These are phyloP conservation scores for Cinnamomum chago DNA, from an alignment of 164 flowering plant species.

Conservation along the genomic window DNA sequence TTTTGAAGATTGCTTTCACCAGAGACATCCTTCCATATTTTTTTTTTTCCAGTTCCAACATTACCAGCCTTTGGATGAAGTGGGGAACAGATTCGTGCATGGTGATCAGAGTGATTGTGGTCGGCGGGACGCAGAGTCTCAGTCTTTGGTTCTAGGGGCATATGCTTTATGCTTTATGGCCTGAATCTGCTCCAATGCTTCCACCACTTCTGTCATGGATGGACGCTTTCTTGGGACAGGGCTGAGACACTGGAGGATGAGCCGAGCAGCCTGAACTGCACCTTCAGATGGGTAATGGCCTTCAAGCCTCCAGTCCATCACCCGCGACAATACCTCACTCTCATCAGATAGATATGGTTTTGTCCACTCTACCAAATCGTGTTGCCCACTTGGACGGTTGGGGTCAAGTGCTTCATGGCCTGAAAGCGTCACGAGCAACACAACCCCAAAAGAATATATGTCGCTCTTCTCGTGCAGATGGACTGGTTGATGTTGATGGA, in stretches of 20 bases:
- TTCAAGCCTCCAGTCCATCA: conserved; percentile 56
- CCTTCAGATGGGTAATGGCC: conserved; percentile 51
- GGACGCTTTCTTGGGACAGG: conserved; percentile 60
- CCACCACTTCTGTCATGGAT: conserved; percentile 70
- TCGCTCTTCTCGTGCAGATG: conserved; percentile 85
- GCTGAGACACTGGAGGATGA: conserved; percentile 53
- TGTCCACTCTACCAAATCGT: conserved; percentile 61
- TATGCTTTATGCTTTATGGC: conserved; percentile 23
- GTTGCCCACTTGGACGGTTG: conserved; percentile 55
- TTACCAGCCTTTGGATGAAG: too few species aligned
- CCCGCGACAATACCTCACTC: conserved; percentile 17
- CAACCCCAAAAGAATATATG: conserved; percentile 83
- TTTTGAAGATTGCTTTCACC: too few species aligned
- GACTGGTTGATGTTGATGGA: conserved; percentile 33
- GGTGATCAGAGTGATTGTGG: too few species aligned
- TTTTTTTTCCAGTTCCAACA: too few species aligned
- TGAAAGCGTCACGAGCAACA: conserved; percentile 67
- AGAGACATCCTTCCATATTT: too few species aligned
- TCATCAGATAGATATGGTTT: conserved; percentile 34
- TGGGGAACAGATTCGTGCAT: too few species aligned
- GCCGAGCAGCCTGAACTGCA: conserved; percentile 51
- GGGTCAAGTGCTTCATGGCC: conserved; percentile 67
- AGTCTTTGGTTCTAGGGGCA: conserved; percentile 26
- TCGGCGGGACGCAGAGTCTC: too few species aligned
- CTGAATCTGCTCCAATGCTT: conserved; percentile 42